phyloP scores from a whole-genome alignment of 2,329 filamentous ascomycete genomes.

The Dothistroma pini region DNA sequence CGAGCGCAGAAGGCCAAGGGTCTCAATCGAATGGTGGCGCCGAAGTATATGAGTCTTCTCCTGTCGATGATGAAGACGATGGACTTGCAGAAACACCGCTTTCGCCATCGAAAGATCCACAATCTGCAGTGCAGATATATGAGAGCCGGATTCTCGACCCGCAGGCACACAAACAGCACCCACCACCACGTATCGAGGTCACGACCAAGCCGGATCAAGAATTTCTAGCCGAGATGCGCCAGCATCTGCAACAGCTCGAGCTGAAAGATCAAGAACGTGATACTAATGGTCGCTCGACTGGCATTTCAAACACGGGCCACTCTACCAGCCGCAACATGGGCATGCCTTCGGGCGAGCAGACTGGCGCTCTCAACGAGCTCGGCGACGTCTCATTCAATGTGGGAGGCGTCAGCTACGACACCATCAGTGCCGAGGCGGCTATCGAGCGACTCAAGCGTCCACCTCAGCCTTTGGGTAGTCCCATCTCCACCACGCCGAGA shows the following conservation, averaged over 20 bases:
- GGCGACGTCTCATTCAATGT: conserved; percentile 69
- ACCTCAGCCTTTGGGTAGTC: conserved; percentile 7
- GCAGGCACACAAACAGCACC: conserved; percentile 28
- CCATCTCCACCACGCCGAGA: conserved; percentile 12
- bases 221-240: conserved; percentile 36
- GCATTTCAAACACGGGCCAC: conserved; percentile 21
- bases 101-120: conserved; percentile 23
- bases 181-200: conserved; percentile 33
- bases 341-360: conserved; percentile 37
- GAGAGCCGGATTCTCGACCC: conserved; percentile 32
- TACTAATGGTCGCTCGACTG: conserved; percentile 17
- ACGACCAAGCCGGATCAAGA: conserved; percentile 34
- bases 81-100: conserved; percentile 12
- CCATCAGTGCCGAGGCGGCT: conserved; percentile 31
- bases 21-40: conserved; percentile 24
- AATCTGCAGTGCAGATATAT: conserved; percentile 31
- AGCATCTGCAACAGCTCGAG: conserved; percentile 72
- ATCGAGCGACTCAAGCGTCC: conserved; percentile 34
- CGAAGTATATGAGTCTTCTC: conserved; percentile 30
- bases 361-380: conserved; percentile 32
- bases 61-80: conserved; percentile 23
- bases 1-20: conserved; percentile 11
- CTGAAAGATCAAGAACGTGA: conserved; percentile 57
- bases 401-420: conserved; percentile 74
- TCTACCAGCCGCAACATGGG: conserved; percentile 21